Evolutionary conservation across 2,329 filamentous ascomycete genomes (phyloP), one percentile per base, ranked within the genome.

Genomic region (Fusarium coicis): DNA sequence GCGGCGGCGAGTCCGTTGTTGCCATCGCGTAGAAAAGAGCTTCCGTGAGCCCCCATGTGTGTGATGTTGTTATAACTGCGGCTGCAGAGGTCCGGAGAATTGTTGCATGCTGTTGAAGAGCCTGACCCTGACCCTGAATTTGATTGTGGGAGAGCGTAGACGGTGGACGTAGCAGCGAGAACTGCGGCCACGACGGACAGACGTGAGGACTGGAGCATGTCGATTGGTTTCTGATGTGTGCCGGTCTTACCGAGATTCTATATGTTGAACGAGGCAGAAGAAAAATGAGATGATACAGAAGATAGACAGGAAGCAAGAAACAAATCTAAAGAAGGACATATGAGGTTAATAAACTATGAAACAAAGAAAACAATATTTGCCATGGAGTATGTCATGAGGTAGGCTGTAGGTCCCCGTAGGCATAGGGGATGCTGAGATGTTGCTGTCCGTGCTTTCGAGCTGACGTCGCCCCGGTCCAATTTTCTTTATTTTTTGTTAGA

Each of bases 1-100:
- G 90, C 88, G 6, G 90, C 81, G 32, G 89, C 90, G 80, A 91
- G 89, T 68, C 83, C 84, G 2, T 54, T 32, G 8, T 90, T 92
- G 62, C 86, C 80, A 76, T 94, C 91, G 55, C 92, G 87, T 47
- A 95, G 81, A 79, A 95, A 95, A 16, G 93, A 86, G 68, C 89
- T 91, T 82, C 95, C 88, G 83, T 95, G 93, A 23, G 92, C 92
- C 28, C 93, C 93, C 78, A 96, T 89, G 80, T 95, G 88, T 7
- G 93, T 95, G 75, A 96, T 88, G 74, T 92, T 90, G 83, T 90
- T 91, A 84, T 96, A 96, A 23, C 88, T 83, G 72, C 89, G 89
- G 69, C 83, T 85, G 85, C 94, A 96, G 44, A 96, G 88, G 47
- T 86, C 84, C 1, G 93, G 92, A 2, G 92, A 94, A 85, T 96